Conservation (phyloP, 345 rosid species). For the Citrus medica region DNA sequence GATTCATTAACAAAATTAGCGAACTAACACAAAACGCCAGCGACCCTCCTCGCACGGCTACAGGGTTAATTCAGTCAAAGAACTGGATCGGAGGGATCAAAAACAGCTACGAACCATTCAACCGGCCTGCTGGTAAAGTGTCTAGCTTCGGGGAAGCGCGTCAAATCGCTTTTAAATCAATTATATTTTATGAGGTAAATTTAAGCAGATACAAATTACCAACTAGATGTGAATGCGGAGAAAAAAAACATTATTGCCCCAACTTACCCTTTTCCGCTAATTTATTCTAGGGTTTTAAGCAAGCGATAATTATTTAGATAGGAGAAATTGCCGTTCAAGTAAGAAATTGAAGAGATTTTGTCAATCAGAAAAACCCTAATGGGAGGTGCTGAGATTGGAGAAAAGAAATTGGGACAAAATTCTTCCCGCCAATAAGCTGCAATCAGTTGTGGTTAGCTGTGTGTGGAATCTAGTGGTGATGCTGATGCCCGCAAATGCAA, state of each 20-base stretch:
- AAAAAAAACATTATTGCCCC: too few relatives aligned
- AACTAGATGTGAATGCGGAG: too few relatives aligned
- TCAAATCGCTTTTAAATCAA: too few relatives aligned
- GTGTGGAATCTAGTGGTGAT: neutral
- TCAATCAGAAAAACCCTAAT: conserved; percentile 12
- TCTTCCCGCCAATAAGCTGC: conserved; percentile 25
- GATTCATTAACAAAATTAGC: neutral
- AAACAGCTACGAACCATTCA: too few relatives aligned
- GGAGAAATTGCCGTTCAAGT: neutral
- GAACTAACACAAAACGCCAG: neutral
- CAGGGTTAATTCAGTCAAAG: neutral
- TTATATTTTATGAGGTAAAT: too few relatives aligned
- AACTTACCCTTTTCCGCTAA: neutral
- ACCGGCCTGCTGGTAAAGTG: too few relatives aligned
- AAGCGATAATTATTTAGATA: neutral
- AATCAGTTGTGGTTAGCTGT: neutral
- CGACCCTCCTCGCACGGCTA: too few relatives aligned
- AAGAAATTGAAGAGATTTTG: neutral
- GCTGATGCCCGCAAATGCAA: neutral
- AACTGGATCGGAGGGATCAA: too few relatives aligned
- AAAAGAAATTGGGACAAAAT: neutral
- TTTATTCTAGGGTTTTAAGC: neutral
- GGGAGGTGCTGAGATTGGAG: neutral
- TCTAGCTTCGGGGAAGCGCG: too few relatives aligned
- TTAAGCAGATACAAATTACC: too few relatives aligned